These are phyloP conservation scores for Westerdykella aurantiaca DNA, from an alignment of 2,329 filamentous ascomycete genomes.

Conservation along the genomic window DNA sequence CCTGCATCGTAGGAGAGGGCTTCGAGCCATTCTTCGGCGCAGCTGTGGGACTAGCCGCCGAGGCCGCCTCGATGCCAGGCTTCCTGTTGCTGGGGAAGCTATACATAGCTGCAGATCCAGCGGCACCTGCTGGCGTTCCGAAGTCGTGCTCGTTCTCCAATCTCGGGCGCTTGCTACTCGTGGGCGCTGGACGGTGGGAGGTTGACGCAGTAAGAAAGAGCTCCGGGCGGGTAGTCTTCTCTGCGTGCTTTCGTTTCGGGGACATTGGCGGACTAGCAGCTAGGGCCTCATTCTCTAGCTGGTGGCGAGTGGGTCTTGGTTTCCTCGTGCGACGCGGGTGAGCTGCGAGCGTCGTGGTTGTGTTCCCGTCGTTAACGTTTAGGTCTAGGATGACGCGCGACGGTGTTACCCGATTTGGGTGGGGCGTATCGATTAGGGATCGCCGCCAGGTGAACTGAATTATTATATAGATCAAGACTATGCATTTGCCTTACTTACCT, in stretches of 20 bases:
- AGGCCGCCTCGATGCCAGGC: constrained; percentile 33
- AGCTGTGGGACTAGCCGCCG: constrained; percentile 37
- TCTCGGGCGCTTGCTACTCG: constrained; percentile 17
- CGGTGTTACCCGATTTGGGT: not conserved
- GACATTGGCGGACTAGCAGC: constrained; percentile 26
- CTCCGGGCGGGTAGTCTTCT: constrained; percentile 18
- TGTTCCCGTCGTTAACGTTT: not conserved
- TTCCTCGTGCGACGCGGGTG: not conserved
- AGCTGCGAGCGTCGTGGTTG: not conserved
- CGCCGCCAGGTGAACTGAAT: too few relatives aligned
- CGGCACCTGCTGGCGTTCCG: too few relatives aligned
- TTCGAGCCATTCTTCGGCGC: constrained; percentile 32
- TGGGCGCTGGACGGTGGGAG: not conserved
- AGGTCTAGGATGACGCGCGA: not conserved
- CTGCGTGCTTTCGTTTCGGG: constrained; percentile 34
- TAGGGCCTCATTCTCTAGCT: not conserved
- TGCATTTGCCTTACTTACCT: too few relatives aligned
- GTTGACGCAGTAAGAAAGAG: constrained; percentile 5
- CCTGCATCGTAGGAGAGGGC: constrained; percentile 62
- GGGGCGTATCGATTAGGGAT: not conserved
- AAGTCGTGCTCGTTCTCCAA: not conserved
- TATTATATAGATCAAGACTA: too few relatives aligned
- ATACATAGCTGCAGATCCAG: constrained; percentile 26
- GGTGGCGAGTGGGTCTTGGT: not conserved
- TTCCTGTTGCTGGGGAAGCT: constrained; percentile 28